These are phyloP conservation scores for Metarhizium humberi DNA, from an alignment of 2,329 filamentous ascomycete species.

Conservation along the genomic window DNA sequence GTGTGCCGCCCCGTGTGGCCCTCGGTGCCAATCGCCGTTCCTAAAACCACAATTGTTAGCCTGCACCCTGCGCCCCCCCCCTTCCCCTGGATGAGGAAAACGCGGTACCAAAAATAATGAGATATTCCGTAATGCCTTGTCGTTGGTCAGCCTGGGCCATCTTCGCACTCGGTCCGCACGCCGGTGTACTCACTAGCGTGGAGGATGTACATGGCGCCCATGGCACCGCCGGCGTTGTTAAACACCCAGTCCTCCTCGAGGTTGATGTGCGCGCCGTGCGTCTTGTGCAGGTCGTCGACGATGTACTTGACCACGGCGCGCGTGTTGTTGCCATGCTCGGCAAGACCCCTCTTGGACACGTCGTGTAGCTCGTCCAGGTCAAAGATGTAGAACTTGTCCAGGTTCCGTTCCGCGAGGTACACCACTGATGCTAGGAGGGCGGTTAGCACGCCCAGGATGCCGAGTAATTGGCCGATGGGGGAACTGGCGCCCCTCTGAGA, in stretches of 20 bases:
- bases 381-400: conserved; percentile 67
- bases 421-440: conserved; percentile 44
- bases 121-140: conserved; percentile 70
- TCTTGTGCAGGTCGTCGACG: conserved; percentile 52
- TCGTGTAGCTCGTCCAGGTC: conserved; percentile 57
- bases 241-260: conserved; percentile 76
- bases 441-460: conserved; percentile 42
- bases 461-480: conserved; percentile 30
- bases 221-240: conserved; percentile 85
- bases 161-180: no score
- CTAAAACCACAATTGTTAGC: conserved; percentile 7
- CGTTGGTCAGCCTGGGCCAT: no score
- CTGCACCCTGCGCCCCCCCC: neutral
- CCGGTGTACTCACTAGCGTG: conserved; percentile 59
- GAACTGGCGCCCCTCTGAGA: conserved; percentile 1
- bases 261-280: conserved; percentile 50
- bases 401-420: conserved; percentile 48
- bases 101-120: conserved; percentile 65
- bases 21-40: conserved; percentile 74
- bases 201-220: conserved; percentile 87
- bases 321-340: conserved; percentile 67
- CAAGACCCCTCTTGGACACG: conserved; percentile 56
- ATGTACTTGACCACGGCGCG: conserved; percentile 59
- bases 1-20: conserved; percentile 84
- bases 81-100: no score